Conservation (phyloP, 2,329 filamentous ascomycete genomes). For the Xylariaceae sp. region DNA sequence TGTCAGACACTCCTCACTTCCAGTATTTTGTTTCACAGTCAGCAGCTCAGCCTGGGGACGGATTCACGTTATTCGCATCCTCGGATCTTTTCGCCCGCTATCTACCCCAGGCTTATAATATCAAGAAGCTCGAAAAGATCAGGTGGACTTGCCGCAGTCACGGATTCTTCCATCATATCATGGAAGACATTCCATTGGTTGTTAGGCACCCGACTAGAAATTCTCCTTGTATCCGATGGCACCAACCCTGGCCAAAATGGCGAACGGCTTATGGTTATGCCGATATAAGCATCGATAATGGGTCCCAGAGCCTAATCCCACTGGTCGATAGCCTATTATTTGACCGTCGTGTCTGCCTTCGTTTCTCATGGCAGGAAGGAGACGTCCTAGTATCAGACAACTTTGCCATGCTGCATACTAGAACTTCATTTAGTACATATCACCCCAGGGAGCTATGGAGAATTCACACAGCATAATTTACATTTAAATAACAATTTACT, state of each 20-base stretch:
- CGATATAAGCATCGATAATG: conserved; percentile 20
- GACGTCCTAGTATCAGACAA: conserved; percentile 21
- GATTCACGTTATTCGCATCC: conserved; percentile 19
- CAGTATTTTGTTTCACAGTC: conserved; percentile 14
- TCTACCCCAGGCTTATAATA: conserved; percentile 19
- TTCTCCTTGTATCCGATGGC: conserved; percentile 21
- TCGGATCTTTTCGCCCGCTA: conserved; percentile 20
- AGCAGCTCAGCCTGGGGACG: not conserved
- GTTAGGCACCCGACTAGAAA: conserved; percentile 19
- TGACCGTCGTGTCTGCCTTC: conserved; percentile 24
- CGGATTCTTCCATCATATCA: not conserved
- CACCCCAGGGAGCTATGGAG: conserved; percentile 1
- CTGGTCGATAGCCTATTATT: conserved; percentile 16
- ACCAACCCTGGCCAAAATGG: conserved; percentile 16
- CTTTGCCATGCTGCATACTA: conserved; percentile 13
- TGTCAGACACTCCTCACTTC: conserved; percentile 4
- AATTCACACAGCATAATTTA: conserved; percentile 2
- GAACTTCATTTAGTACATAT: conserved; percentile 2
- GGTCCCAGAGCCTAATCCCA: conserved; percentile 15
- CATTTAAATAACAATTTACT: too few relatives aligned
- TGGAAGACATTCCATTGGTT: conserved; percentile 17
- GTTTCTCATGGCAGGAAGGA: conserved; percentile 15
- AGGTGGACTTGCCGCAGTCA: conserved; percentile 15
- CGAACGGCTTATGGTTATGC: not conserved
- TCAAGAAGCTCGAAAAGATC: conserved; percentile 23